phyloP scores from a whole-genome alignment of 306 rosid genomes.

The Cucurbita argyrosperma region DNA sequence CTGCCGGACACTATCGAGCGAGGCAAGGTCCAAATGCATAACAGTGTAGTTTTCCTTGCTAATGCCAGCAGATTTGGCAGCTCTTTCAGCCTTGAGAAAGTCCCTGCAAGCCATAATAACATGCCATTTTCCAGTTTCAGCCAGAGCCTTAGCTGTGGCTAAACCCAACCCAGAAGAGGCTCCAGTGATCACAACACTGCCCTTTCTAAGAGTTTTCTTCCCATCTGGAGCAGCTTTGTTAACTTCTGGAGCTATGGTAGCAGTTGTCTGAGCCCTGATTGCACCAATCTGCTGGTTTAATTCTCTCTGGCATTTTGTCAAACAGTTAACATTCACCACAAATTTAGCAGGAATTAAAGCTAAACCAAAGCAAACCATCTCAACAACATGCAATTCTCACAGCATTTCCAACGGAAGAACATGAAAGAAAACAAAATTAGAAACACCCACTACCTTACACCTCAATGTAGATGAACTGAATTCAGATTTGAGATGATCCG shows the following conservation, averaged over 20 bases:
- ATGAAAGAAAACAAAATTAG: not conserved
- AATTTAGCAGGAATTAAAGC: not conserved
- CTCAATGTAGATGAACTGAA: slow-evolving; percentile 57
- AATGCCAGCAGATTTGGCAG: slow-evolving; percentile 84
- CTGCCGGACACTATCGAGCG: slow-evolving; percentile 85
- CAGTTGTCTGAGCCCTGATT: slow-evolving; percentile 54
- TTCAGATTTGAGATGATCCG: slow-evolving; percentile 57
- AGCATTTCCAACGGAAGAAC: not conserved
- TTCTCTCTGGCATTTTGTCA: slow-evolving; percentile 28
- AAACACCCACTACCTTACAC: slow-evolving; percentile 42
- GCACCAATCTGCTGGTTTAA: slow-evolving; percentile 27
- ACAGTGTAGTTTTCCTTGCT: slow-evolving; percentile 65
- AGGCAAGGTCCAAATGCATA: slow-evolving; percentile 94
- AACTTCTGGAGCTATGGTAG: slow-evolving; percentile 52
- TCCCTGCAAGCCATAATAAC: slow-evolving; percentile 98
- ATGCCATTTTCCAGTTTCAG: slow-evolving; percentile 96
- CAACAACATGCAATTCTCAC: not conserved
- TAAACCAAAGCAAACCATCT: not conserved
- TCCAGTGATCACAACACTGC: slow-evolving; percentile 76
- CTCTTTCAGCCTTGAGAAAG: slow-evolving; percentile 90
- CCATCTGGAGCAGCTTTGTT: slow-evolving; percentile 45
- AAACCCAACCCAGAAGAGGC: slow-evolving; percentile 96
- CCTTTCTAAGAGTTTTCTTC: slow-evolving; percentile 84
- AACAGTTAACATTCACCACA: not conserved
- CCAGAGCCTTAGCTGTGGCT: slow-evolving; percentile 91